phyloP scores from a whole-genome alignment of 2,329 filamentous ascomycete species.

The Gnomoniopsis sp. region DNA sequence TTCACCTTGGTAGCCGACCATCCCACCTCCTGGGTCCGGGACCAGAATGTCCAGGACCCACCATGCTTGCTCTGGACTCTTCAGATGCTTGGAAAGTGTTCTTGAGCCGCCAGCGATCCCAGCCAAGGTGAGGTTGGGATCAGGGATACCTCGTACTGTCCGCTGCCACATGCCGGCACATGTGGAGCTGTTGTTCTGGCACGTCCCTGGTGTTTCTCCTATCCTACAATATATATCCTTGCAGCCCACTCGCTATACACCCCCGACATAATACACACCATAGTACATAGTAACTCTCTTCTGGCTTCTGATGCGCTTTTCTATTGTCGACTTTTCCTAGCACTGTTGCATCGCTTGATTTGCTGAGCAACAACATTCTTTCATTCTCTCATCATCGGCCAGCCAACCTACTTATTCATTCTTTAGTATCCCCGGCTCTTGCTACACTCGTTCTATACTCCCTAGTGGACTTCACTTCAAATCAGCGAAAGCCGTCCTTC shows the following conservation, averaged over 20 bases:
- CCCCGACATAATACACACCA: too few species aligned
- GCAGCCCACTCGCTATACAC: not conserved
- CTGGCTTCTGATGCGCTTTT: not conserved
- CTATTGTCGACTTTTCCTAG: not conserved
- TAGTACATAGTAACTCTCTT: not conserved
- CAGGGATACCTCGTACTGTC: constrained; percentile 3
- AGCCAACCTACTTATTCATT: not conserved
- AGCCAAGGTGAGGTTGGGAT: not conserved
- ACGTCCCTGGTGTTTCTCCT: constrained; percentile 12
- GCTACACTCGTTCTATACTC: not conserved
- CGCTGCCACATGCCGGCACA: constrained; percentile 7
- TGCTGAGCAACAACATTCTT: constrained; percentile 14
- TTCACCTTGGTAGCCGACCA: not conserved
- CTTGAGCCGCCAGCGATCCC: not conserved
- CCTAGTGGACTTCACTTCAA: not conserved
- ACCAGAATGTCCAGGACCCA: not conserved
- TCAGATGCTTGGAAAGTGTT: too few species aligned
- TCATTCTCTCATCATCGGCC: constrained; percentile 5
- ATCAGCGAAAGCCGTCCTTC: not conserved
- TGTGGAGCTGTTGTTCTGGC: not conserved
- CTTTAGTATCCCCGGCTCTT: not conserved
- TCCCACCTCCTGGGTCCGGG: not conserved
- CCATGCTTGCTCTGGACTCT: not conserved
- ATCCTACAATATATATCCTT: constrained; percentile 15
- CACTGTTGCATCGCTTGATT: constrained; percentile 10